These are phyloP conservation scores for Psilocybe azurescens DNA, from an alignment of 768 basidiomycete species.

Conservation along the genomic window DNA sequence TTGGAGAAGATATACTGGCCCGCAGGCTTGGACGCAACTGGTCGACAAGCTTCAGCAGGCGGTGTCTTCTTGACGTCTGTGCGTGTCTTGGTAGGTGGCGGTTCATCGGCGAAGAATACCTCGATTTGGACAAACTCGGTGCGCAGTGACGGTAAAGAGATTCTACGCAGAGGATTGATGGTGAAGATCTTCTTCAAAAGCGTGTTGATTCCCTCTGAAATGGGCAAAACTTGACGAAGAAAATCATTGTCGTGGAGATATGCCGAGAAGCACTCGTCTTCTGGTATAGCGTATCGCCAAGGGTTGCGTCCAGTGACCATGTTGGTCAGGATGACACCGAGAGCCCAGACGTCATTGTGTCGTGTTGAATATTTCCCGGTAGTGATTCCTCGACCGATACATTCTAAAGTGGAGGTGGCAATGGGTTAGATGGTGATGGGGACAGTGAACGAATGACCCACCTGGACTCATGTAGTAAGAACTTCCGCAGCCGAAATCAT, in stretches of 20 bases:
- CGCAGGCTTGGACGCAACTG: slow-evolving; percentile 1
- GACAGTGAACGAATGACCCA: slow-evolving; percentile 29
- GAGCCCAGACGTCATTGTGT: slow-evolving; percentile 74
- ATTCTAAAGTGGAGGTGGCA: slow-evolving; percentile 45
- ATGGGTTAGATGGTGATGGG: neutral
- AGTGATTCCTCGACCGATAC: slow-evolving; percentile 50
- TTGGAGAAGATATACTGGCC: slow-evolving; percentile 2
- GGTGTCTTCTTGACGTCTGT: neutral
- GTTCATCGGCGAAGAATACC: slow-evolving; percentile 64
- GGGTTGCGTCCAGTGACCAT: slow-evolving; percentile 80
- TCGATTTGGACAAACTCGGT: slow-evolving; percentile 56
- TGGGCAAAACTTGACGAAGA: slow-evolving; percentile 71
- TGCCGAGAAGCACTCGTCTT: slow-evolving; percentile 69
- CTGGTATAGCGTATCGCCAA: slow-evolving; percentile 73
- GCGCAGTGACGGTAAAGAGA: slow-evolving; percentile 67
- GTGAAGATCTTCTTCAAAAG: slow-evolving; percentile 77
- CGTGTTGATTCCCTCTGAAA: slow-evolving; percentile 66
- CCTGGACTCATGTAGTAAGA: slow-evolving; percentile 76
- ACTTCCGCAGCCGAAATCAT: slow-evolving; percentile 64
- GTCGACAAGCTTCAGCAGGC: neutral
- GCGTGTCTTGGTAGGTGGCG: slow-evolving; percentile 9
- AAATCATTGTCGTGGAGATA: slow-evolving; percentile 69
- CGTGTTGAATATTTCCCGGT: slow-evolving; percentile 58
- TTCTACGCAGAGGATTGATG: slow-evolving; percentile 65
- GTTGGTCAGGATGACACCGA: slow-evolving; percentile 84